Evolutionary conservation across 139 green algal species (phyloP), one percentile per base, ranked within the genome.

Genomic region (Picochlorum costavermella): DNA sequence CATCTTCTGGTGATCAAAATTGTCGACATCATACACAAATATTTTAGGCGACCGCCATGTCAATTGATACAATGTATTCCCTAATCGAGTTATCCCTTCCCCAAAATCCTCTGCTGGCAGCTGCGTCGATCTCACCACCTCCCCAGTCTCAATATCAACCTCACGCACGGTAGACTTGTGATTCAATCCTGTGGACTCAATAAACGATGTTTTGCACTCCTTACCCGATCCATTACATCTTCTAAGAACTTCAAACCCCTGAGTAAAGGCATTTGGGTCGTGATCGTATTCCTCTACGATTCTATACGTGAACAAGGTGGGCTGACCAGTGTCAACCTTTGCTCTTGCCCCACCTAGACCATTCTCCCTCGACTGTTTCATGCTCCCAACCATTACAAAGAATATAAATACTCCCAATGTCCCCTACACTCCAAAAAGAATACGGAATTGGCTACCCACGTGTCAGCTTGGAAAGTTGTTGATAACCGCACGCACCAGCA

Each of bases 131-230:
- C 69, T 60, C 20, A 81, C 37, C 9, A 94, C 82, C 2, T 65
- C 43, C 0, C 89, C 89, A 3, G 63, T 88, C 2, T 67, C 50
- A 9, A 92, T 3, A 0, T 90, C 73, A 8, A 91, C 82, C 50
- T 86, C 61, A 0, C 88, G 68, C 17, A 96, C 69, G 1, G 45
- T 79, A 1, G 86, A 93, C 25, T 73, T 25, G 2, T 85, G 85
- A 57, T 92, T 81, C n/a, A 91, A 65, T 9, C 88, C 86, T 75
- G 85, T 92, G 4, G 82, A 90, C 61, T 95, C 87, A 80, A 79
- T 90, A 44, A 92, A 82, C 5, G 87, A 64, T n/a, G 89, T 80
- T 11, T 57, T 67, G 74, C 83, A 86, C 4, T 49, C 30, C 20
- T 60, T 55, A 30, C 40, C 64, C 14, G 31, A 31, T 3, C 61